Conservation (phyloP, 73 alveolate genomes). For the Tetrahymena elliotti region DNA sequence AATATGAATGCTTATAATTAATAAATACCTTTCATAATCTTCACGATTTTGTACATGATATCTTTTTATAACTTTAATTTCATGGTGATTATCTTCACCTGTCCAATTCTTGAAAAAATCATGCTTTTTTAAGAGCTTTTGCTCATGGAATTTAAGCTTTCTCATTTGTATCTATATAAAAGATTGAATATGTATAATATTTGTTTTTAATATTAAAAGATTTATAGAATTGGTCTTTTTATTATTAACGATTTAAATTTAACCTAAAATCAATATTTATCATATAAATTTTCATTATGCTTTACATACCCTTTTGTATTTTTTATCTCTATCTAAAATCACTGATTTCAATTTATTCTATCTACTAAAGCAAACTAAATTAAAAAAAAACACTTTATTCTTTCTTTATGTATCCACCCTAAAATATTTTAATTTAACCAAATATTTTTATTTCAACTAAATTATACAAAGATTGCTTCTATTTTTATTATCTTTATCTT, state of each 20-base stretch:
- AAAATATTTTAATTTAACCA: no score
- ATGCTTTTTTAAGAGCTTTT: conserved; percentile 93
- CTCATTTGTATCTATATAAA: conserved; percentile 63
- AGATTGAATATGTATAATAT: background rate
- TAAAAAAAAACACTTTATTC: no score
- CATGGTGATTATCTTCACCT: conserved; percentile 82
- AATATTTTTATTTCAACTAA: no score
- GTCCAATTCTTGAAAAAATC: conserved; percentile 93
- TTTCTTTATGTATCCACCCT: no score
- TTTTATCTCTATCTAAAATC: background rate
- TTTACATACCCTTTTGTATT: background rate
- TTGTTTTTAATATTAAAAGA: background rate
- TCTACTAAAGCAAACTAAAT: no score
- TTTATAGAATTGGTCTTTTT: background rate
- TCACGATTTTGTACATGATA: conserved; percentile 95
- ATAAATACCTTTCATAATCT: conserved; percentile 74
- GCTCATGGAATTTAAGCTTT: conserved; percentile 97
- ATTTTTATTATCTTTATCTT: no score
- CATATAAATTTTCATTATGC: background rate
- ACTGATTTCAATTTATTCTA: no score
- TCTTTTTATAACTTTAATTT: conserved; percentile 80
- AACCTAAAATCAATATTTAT: background rate
- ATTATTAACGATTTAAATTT: background rate
- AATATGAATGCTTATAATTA: background rate
- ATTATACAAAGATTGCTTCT: no score